A percentile compares a stretch with the other conserved stretches of the same genome.
phyloP scores from a whole-genome alignment of 495 filamentous ascomycete genomes.

The Chaetomium tenue region DNA sequence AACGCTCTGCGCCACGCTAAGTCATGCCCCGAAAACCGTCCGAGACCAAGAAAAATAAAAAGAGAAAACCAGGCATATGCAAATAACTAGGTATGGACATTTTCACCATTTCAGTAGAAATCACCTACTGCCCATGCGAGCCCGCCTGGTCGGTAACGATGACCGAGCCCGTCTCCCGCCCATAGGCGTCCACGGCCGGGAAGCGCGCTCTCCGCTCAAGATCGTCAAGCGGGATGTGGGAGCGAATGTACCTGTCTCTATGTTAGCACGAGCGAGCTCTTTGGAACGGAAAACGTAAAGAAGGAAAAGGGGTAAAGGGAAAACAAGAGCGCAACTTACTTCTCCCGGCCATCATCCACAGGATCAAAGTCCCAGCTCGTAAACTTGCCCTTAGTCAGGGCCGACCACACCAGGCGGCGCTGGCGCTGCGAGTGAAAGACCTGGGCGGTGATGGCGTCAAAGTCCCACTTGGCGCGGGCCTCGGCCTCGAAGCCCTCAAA shows the following conservation, averaged over 20 bases:
- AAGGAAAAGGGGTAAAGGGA: neutral
- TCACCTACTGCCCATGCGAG: conserved; percentile 44
- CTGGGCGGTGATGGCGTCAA: conserved; percentile 64
- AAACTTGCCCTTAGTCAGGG: conserved; percentile 66
- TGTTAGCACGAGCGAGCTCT: conserved; percentile 9
- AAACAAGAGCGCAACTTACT: conserved; percentile 48
- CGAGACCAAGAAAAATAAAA: neutral
- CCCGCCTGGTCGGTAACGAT: conserved; percentile 47
- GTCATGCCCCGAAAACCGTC: neutral
- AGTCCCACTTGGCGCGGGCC: conserved; percentile 67
- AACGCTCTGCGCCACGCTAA: conserved; percentile 14
- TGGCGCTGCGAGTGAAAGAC: conserved; percentile 71
- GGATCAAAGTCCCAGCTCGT: conserved; percentile 79
- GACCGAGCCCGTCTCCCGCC: conserved; percentile 45
- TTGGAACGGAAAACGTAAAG: neutral
- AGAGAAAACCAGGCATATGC: neutral
- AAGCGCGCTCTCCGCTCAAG: conserved; percentile 64
- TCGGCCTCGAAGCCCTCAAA: conserved; percentile 64
- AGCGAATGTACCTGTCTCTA: conserved; percentile 59
- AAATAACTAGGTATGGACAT: too few relatives aligned
- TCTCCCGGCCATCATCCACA: conserved; percentile 64
- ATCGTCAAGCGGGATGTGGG: conserved; percentile 65
- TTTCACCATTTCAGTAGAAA: neutral
- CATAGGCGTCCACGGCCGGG: conserved; percentile 61
- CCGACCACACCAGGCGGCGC: conserved; percentile 68